Percentiles rank a stretch among this genome's conserved stretches.
These are phyloP conservation scores for Herpetomonas tarakana DNA, from an alignment of 208 protist genomes.

Conservation along the genomic window DNA sequence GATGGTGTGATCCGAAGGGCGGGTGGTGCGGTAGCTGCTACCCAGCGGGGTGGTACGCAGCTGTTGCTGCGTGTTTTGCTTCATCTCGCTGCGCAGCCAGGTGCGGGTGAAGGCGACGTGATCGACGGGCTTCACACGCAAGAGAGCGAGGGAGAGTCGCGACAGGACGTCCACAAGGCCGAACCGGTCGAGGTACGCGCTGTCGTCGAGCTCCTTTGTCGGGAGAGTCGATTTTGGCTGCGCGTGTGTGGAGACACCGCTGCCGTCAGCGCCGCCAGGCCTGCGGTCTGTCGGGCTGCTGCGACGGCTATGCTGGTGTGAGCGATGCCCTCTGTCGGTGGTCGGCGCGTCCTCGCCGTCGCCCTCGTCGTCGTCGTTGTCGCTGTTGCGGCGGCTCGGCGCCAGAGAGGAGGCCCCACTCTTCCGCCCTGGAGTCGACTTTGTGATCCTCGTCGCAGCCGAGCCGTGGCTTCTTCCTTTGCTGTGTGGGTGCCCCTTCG, in stretches of 20 bases:
- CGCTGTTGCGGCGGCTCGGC: background rate
- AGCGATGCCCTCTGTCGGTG: background rate
- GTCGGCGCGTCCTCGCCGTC: background rate
- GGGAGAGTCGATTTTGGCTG: background rate
- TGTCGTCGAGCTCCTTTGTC: constrained; percentile 32
- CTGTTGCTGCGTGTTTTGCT: constrained; percentile 17
- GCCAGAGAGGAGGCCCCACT: background rate
- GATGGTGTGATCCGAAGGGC: too few species aligned
- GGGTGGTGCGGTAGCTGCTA: too few species aligned
- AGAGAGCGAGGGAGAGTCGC: constrained; percentile 45
- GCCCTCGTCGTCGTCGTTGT: background rate
- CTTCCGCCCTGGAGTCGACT: background rate
- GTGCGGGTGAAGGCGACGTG: constrained; percentile 51
- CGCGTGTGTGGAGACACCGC: background rate
- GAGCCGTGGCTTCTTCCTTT: background rate
- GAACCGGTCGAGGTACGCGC: constrained; percentile 54
- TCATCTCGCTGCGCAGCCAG: constrained; percentile 44
- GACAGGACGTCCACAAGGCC: constrained; percentile 43
- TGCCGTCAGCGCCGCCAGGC: background rate
- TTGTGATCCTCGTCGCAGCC: too few species aligned
- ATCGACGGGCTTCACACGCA: constrained; percentile 56
- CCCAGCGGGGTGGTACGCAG: background rate
- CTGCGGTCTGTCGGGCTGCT: background rate
- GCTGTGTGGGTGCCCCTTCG: background rate
- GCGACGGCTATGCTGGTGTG: background rate